phyloP scores from a whole-genome alignment of 805 yeast species.

The Groenewaldozyma salmanticensis region DNA sequence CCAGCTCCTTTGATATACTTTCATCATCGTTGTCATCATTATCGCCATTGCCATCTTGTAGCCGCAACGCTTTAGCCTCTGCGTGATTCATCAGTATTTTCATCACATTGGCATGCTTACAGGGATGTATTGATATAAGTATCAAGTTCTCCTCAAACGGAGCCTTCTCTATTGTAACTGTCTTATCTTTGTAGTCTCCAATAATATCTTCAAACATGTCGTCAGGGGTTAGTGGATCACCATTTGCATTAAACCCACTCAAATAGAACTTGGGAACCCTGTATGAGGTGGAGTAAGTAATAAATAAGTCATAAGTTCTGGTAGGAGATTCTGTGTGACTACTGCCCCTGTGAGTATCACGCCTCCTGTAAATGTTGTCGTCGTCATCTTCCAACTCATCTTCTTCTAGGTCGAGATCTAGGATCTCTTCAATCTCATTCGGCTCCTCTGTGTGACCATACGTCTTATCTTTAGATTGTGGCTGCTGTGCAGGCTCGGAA shows the following conservation, averaged over 20 bases:
- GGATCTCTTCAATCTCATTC: slow-evolving; percentile 13
- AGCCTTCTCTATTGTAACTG: slow-evolving; percentile 89
- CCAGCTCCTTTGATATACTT: slow-evolving; percentile 29
- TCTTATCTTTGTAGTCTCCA: slow-evolving; percentile 85
- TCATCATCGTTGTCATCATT: slow-evolving; percentile 14
- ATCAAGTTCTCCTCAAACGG: slow-evolving; percentile 74
- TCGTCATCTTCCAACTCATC: slow-evolving; percentile 18
- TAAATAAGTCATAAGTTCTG: slow-evolving; percentile 79
- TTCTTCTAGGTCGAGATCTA: slow-evolving; percentile 17
- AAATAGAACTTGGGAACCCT: slow-evolving; percentile 92
- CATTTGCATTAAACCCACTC: slow-evolving; percentile 76
- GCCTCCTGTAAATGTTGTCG: slow-evolving; percentile 8
- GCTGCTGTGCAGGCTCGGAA: background rate
- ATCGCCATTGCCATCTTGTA: too few species aligned
- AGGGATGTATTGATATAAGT: slow-evolving; percentile 86
- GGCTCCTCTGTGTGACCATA: background rate
- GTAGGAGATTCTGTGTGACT: slow-evolving; percentile 15
- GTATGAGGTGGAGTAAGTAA: slow-evolving; percentile 88
- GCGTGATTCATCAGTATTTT: slow-evolving; percentile 72
- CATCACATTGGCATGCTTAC: slow-evolving; percentile 94
- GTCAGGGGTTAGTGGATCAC: slow-evolving; percentile 75
- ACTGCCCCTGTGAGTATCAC: background rate
- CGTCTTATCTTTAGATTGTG: background rate
- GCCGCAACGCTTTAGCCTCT: slow-evolving; percentile 29
- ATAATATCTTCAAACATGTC: slow-evolving; percentile 94